phyloP scores from a whole-genome alignment of 2,329 filamentous ascomycete species.

The Fusarium sp. region DNA sequence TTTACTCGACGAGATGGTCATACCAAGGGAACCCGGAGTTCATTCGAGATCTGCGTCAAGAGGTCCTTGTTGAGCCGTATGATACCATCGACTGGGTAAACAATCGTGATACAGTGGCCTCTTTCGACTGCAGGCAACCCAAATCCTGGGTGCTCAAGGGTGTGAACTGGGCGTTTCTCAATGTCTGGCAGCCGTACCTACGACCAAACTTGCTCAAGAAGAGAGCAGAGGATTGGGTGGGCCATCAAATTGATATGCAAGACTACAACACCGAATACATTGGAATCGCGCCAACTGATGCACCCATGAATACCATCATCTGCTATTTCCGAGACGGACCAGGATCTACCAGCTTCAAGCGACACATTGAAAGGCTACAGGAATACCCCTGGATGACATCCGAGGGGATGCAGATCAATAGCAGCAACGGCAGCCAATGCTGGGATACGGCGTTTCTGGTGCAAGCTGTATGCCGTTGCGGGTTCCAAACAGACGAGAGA shows the following conservation, averaged over 20 bases:
- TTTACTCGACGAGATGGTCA: conserved; percentile 84
- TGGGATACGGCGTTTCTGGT: conserved; percentile 95
- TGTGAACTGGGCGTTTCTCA: conserved; percentile 78
- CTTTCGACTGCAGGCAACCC: conserved; percentile 87
- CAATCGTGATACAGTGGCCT: conserved; percentile 82
- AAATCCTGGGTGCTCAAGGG: conserved; percentile 83
- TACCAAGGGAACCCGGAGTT: conserved; percentile 70
- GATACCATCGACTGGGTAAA: conserved; percentile 77
- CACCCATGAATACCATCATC: conserved; percentile 83
- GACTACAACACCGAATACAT: conserved; percentile 90
- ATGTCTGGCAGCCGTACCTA: conserved; percentile 81
- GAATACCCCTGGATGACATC: conserved; percentile 91
- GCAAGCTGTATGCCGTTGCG: conserved; percentile 80
- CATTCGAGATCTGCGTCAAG: conserved; percentile 75
- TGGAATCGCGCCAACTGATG: conserved; percentile 86
- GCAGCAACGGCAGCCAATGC: conserved; percentile 93
- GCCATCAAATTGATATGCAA: conserved; percentile 85
- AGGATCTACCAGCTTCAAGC: conserved; percentile 72
- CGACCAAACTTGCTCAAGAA: conserved; percentile 71
- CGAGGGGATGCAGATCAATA: conserved; percentile 92
- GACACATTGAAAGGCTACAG: conserved; percentile 80
- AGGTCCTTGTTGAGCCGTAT: conserved; percentile 83
- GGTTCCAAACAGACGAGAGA: conserved; percentile 74
- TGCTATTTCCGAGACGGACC: conserved; percentile 87
- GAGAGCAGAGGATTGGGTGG: conserved; percentile 80